Base-by-base conservation (phyloP, 352 stramenopile species). In the Globisporangium irregulare region DNA sequence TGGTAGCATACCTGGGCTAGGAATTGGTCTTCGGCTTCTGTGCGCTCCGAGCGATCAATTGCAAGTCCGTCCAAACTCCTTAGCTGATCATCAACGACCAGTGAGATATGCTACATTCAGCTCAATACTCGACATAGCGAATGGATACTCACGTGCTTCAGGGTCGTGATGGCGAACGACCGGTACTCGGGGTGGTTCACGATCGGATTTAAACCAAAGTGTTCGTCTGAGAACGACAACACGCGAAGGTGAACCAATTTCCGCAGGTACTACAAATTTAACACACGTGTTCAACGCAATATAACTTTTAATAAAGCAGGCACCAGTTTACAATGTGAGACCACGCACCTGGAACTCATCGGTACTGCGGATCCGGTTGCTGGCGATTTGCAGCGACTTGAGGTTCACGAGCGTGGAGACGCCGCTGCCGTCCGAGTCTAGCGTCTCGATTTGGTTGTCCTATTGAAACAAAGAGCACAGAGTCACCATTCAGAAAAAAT, bases 181-280 rank as follows among this genome's bases (percentile, higher is more conserved):
- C 87, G 83, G 72, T 97, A 97, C 29, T 92, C 85, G 22, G 78
- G 79, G 25, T 88, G 79, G 15, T 48, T 56, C 3, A 84, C 73
- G 24, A 97, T 79, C 50, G 89, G 89, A 59, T 93, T 97, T 1
- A 76, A 78, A 2, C 91, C 91, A 68, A 96, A 97, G 62, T 97
- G 86, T 8, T 86, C 80, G 64, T 96, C 89, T n/a, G 74, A 12
- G 27, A 97, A 86, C 3, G 76, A 74, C 48, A 97, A 66, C 0
- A 74, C 66, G 20, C 77, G 77, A 24, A 97, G 75, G 25, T 71
- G 72, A 3, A 92, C 71, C 12, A 96, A 69, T 43, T 75, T 78
- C 0, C 76, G 74, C 48, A 97, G 73, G 4, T 85, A 58, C 58
- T 90, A 55, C 56, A 62, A 32, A 14, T 10, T 55, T 4, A 22